A percentile compares a stretch with the other conserved stretches of the same genome.
Evolutionary conservation across 1,284 basidiomycete genomes (phyloP).

Genomic region (Marasmius oreades): DNA sequence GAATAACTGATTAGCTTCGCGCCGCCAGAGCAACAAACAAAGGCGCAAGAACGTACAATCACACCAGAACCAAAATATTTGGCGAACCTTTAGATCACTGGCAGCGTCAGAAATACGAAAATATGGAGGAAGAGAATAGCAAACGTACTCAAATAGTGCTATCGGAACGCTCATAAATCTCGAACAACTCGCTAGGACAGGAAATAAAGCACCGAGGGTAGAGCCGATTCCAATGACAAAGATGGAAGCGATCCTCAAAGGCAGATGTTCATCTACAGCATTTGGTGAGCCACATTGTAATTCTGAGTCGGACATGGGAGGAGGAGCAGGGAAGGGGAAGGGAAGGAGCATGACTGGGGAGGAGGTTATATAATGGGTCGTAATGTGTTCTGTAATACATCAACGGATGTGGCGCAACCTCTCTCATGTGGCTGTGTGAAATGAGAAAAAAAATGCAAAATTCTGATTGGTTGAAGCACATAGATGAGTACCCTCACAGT

Average conservation of each 20-base stretch:
- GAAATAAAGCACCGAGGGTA: conserved; percentile 75
- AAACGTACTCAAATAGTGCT: conserved; percentile 67
- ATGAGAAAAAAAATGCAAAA: no score
- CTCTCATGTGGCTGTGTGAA: no score
- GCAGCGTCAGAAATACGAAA: conserved; percentile 12
- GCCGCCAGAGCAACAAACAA: background rate
- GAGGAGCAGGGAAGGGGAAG: no score
- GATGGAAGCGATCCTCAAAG: conserved; percentile 77
- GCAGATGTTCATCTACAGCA: conserved; percentile 32
- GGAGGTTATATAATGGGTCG: no score
- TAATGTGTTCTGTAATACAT: no score
- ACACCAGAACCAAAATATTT: conserved; percentile 97
- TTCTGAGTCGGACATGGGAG: background rate
- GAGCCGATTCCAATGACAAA: conserved; percentile 84
- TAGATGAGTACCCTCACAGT: no score
- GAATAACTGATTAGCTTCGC: background rate
- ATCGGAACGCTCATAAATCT: conserved; percentile 60
- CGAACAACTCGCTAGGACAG: conserved; percentile 68
- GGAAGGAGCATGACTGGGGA: no score
- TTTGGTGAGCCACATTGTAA: background rate
- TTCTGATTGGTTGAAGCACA: no score
- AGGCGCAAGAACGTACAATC: conserved; percentile 58
- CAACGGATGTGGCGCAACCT: no score
- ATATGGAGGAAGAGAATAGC: background rate
- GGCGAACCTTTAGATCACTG: conserved; percentile 57